A percentile compares a stretch with the other conserved stretches of the same genome.
These are phyloP conservation scores for Agaricus sinodeliciosus DNA, from an alignment of 768 basidiomycete genomes.

Conservation along the genomic window DNA sequence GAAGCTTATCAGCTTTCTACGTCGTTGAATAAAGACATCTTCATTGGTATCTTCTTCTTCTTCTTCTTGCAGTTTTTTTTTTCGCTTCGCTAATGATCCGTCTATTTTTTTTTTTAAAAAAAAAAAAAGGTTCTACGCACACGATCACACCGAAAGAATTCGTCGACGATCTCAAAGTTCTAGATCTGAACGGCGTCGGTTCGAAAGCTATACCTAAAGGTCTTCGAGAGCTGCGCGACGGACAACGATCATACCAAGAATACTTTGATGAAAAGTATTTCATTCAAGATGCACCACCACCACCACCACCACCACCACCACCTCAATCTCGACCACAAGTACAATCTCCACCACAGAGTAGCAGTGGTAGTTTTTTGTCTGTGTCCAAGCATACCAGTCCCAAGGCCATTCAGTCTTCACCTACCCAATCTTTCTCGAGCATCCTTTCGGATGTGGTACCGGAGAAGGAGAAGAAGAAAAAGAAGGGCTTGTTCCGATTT, in stretches of 20 bases:
- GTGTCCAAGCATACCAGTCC: slow-evolving; percentile 24
- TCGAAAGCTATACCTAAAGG: slow-evolving; percentile 69
- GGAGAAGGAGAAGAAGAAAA: slow-evolving; percentile 73
- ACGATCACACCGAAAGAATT: slow-evolving; percentile 77
- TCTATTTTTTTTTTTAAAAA: too few relatives aligned
- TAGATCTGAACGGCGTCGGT: slow-evolving; percentile 85
- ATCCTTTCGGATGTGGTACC: slow-evolving; percentile 32
- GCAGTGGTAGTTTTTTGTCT: slow-evolving; percentile 21
- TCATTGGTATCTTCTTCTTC: slow-evolving; percentile 56
- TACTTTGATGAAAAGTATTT: slow-evolving; percentile 79
- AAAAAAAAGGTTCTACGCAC: slow-evolving; percentile 97
- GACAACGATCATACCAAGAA: slow-evolving; percentile 55
- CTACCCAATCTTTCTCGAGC: slow-evolving; percentile 47
- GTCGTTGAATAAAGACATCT: slow-evolving; percentile 78
- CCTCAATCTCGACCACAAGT: slow-evolving; percentile 33
- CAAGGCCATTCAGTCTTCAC: slow-evolving; percentile 37
- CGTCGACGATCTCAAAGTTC: slow-evolving; percentile 78
- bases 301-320: slow-evolving; percentile 51
- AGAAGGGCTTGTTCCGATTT: slow-evolving; percentile 65
- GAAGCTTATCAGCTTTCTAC: slow-evolving; percentile 77
- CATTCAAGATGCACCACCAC: slow-evolving; percentile 55
- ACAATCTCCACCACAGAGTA: too few relatives aligned
- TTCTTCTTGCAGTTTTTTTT: neutral
- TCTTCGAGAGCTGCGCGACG: slow-evolving; percentile 39
- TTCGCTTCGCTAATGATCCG: neutral